A percentile compares a stretch with the other conserved stretches of the same genome.
These are phyloP conservation scores for Pelargonium nanum DNA, from an alignment of 345 rosid species.

Conservation along the genomic window DNA sequence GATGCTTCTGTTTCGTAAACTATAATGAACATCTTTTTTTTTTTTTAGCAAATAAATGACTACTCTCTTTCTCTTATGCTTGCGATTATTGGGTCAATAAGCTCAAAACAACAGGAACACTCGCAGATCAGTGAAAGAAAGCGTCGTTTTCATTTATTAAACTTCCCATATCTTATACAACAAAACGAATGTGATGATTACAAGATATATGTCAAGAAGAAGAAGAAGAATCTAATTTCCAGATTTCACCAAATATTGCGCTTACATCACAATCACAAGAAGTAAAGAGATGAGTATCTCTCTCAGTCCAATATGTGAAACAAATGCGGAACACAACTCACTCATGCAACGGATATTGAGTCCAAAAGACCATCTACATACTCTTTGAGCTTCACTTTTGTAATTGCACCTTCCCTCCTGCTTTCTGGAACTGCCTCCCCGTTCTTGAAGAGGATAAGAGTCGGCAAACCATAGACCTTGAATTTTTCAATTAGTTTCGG, in stretches of 20 bases:
- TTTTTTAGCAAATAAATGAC: neutral
- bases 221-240: neutral
- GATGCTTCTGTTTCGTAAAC: neutral
- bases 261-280: neutral
- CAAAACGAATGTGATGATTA: neutral
- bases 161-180: neutral
- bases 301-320: neutral
- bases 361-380: slow-evolving; percentile 50
- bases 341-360: slow-evolving; percentile 40
- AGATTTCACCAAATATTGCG: too few species aligned
- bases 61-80: neutral
- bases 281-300: neutral
- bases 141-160: neutral
- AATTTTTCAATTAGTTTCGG: slow-evolving; percentile 52
- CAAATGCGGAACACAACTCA: neutral
- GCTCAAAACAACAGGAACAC: neutral
- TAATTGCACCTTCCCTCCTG: slow-evolving; percentile 81
- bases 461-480: slow-evolving; percentile 75
- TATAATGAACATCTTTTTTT: neutral
- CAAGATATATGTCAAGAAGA: neutral
- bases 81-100: neutral
- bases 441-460: slow-evolving; percentile 60
- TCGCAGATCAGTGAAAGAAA: neutral
- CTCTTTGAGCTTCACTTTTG: slow-evolving; percentile 64
- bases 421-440: slow-evolving; percentile 68